phyloP scores from a whole-genome alignment of 768 basidiomycete species.

The Phlebiopsis flavidoalba region DNA sequence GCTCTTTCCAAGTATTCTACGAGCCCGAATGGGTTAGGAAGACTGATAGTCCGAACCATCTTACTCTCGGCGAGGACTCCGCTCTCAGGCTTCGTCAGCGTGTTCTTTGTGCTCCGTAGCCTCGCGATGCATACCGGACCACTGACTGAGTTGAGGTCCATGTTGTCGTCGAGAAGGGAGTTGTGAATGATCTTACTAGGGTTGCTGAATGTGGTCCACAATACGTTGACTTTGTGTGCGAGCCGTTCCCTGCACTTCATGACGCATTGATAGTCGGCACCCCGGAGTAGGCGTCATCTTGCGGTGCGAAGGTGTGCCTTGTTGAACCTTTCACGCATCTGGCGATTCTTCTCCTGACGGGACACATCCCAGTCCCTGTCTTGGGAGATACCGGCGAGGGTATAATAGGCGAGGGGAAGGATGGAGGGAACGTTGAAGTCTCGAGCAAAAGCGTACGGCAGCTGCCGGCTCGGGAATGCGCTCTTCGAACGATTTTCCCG shows the following conservation, averaged over 20 bases:
- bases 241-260: not conserved
- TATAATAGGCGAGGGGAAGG: constrained; percentile 12
- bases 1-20: too few species aligned
- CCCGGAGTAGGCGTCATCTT: not conserved
- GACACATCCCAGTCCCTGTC: not conserved
- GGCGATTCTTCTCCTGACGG: not conserved
- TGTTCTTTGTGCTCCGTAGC: too few species aligned
- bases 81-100: too few species aligned
- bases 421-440: constrained; percentile 10
- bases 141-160: too few species aligned
- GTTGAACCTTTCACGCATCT: not conserved
- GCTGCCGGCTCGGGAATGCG: not conserved
- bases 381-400: not conserved
- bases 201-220: too few species aligned
- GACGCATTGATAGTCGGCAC: not conserved
- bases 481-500: not conserved
- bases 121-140: too few species aligned
- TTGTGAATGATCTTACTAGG: too few species aligned
- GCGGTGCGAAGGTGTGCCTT: not conserved
- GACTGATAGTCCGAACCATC: too few species aligned
- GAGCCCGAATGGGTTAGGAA: too few species aligned
- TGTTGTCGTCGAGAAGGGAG: too few species aligned
- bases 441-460: constrained; percentile 10
- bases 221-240: too few species aligned
- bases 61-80: too few species aligned